These are phyloP conservation scores for Urochloa ruziziensis DNA, from an alignment of 176 grass and related monocot genomes.

Conservation along the genomic window DNA sequence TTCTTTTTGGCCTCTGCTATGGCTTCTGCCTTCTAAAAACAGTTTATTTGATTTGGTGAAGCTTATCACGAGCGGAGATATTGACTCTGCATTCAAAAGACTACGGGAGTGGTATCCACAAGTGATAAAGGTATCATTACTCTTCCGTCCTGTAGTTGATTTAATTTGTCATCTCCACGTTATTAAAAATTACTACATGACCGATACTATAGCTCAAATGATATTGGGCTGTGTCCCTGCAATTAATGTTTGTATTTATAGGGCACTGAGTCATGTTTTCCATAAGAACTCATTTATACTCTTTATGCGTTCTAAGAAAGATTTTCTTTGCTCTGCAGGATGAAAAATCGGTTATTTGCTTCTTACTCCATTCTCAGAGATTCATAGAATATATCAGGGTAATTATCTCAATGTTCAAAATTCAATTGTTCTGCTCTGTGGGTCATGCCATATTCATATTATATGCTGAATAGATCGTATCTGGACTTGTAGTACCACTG, in stretches of 20 bases:
- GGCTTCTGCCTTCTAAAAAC: constrained; percentile 37
- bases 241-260: neutral
- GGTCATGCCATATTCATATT: neutral
- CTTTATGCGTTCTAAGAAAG: constrained; percentile 19
- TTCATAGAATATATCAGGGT: constrained; percentile 97
- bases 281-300: neutral
- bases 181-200: neutral
- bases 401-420: constrained; percentile 34
- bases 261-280: neutral
- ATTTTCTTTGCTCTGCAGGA: constrained; percentile 57
- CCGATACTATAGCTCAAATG: neutral
- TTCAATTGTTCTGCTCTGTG: constrained; percentile 7
- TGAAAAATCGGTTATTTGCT: constrained; percentile 83
- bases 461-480: constrained; percentile 1
- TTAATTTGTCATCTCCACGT: neutral
- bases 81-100: constrained; percentile 81
- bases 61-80: constrained; percentile 93
- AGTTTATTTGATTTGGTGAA: constrained; percentile 54
- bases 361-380: constrained; percentile 92
- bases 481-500: neutral
- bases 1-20: neutral
- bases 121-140: constrained; percentile 72
- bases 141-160: constrained; percentile 8
- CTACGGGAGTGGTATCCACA: constrained; percentile 94
- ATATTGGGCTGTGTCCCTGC: neutral